A percentile compares a stretch with the other conserved stretches of the same genome.
phyloP scores from a whole-genome alignment of 2,329 filamentous ascomycete species.

The Ceratocystis harringtonii region DNA sequence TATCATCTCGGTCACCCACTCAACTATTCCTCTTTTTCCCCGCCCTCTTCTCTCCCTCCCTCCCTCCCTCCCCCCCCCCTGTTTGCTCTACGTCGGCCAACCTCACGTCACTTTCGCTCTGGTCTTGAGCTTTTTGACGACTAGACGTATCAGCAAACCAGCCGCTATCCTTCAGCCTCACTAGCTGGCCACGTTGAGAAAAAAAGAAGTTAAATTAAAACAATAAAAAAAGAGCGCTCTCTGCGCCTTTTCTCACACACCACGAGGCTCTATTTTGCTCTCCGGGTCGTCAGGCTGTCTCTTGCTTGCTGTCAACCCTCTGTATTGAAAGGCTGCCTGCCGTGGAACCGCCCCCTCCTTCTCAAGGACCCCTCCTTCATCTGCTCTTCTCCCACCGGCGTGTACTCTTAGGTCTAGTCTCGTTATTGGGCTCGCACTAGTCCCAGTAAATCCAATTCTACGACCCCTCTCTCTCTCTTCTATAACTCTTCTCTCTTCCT shows the following conservation, averaged over 20 bases:
- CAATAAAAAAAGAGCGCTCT: not conserved
- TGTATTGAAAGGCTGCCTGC: not conserved
- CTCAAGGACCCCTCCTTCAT: conserved; percentile 10
- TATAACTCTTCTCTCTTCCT: not conserved
- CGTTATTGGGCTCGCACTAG: conserved; percentile 1
- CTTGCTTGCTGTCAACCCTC: not conserved
- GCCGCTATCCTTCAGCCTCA: not conserved
- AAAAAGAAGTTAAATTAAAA: not conserved
- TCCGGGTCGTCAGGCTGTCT: not conserved
- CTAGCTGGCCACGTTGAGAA: not conserved
- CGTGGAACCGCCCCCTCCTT: conserved; percentile 11
- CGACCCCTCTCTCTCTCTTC: not conserved
- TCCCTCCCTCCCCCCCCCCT: not conserved
- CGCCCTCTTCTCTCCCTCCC: not conserved
- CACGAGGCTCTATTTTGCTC: not conserved
- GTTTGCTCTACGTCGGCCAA: not conserved
- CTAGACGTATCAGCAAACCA: conserved; percentile 3
- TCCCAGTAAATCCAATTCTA: conserved; percentile 1
- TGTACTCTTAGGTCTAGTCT: conserved; percentile 10
- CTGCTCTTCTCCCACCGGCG: conserved; percentile 10
- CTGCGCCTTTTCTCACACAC: not conserved
- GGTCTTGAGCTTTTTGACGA: not conserved
- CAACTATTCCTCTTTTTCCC: not conserved
- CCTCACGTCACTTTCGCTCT: conserved; percentile 5
- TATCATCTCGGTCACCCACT: not conserved